Evolutionary conservation across 768 basidiomycete species (phyloP).

Genomic region (Hericium erinaceus): DNA sequence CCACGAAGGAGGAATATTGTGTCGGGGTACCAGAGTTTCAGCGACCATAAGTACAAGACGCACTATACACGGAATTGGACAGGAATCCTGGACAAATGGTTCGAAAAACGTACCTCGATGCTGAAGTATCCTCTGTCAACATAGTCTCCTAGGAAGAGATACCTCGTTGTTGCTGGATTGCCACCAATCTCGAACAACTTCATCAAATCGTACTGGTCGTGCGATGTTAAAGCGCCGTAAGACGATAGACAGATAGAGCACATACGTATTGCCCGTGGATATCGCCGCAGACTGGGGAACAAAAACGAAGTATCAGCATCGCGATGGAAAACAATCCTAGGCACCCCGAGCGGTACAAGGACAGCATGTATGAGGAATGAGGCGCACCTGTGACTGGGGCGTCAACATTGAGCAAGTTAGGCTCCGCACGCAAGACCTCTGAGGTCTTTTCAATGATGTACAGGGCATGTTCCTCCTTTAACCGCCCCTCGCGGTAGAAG

Average conservation of each 20-base stretch:
- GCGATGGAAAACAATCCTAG: constrained; percentile 9
- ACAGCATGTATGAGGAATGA: constrained; percentile 9
- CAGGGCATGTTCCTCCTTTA: constrained; percentile 91
- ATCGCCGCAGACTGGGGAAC: constrained; percentile 63
- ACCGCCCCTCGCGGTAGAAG: constrained; percentile 91
- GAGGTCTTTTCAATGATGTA: constrained; percentile 89
- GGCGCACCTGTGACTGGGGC: constrained; percentile 90
- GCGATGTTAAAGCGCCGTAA: constrained; percentile 5
- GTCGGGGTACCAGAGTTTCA: constrained; percentile 99
- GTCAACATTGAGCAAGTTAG: constrained; percentile 89
- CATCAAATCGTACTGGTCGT: constrained; percentile 61
- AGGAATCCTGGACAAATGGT: constrained; percentile 1
- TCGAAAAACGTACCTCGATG: constrained; percentile 41
- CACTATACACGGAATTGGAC: constrained; percentile 44
- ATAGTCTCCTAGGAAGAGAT: constrained; percentile 69
- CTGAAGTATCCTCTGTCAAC: constrained; percentile 73
- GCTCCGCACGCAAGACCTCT: constrained; percentile 72
- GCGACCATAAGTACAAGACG: constrained; percentile 92
- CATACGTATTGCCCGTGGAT: constrained; percentile 99
- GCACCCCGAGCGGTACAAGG: constrained; percentile 2
- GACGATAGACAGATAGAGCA: constrained; percentile 6
- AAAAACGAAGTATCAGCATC: constrained; percentile 35
- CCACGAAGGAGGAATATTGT: constrained; percentile 94
- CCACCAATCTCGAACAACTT: constrained; percentile 74
- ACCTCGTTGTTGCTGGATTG: constrained; percentile 63